Conservation (phyloP, 2,329 filamentous ascomycete genomes). For the Pseudocercospora fijiensis region DNA sequence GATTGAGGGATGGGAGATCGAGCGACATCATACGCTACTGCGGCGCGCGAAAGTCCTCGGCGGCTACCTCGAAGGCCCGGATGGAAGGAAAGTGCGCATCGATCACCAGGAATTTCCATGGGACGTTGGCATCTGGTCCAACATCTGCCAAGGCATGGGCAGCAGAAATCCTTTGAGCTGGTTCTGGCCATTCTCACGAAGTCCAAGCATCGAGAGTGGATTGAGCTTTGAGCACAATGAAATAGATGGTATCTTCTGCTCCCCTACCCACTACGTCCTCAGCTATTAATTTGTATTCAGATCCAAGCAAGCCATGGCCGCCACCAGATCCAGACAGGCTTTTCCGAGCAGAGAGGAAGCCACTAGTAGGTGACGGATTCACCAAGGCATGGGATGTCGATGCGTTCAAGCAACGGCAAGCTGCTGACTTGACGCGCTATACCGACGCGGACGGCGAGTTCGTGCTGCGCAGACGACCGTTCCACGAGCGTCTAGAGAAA, state of each 20-base stretch:
- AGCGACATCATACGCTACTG: constrained; percentile 49
- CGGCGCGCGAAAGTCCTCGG: constrained; percentile 52
- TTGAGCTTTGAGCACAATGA: constrained; percentile 69
- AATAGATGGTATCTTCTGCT: constrained; percentile 59
- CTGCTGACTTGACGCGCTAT: constrained; percentile 50
- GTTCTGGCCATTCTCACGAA: constrained; percentile 65
- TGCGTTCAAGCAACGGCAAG: constrained; percentile 56
- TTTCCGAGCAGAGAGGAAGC: constrained; percentile 32
- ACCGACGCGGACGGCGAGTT: constrained; percentile 31
- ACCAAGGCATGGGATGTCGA: constrained; percentile 47
- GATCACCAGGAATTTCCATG: constrained; percentile 75
- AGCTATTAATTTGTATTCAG: constrained; percentile 40
- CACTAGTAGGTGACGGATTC: constrained; percentile 39
- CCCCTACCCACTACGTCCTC: constrained; percentile 37
- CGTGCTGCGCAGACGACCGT: constrained; percentile 43
- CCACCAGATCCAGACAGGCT: constrained; percentile 53
- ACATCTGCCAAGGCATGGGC: constrained; percentile 75
- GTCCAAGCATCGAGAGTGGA: constrained; percentile 54
- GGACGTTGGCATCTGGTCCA: constrained; percentile 72
- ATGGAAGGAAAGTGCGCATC: constrained; percentile 56
- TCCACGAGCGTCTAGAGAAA: constrained; percentile 44
- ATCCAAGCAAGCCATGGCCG: constrained; percentile 46
- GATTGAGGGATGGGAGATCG: constrained; percentile 73
- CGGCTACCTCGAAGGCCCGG: constrained; percentile 57
- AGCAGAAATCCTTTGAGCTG: constrained; percentile 64